phyloP scores from a whole-genome alignment of 139 green algal species.

The Klebsormidium nitens region DNA sequence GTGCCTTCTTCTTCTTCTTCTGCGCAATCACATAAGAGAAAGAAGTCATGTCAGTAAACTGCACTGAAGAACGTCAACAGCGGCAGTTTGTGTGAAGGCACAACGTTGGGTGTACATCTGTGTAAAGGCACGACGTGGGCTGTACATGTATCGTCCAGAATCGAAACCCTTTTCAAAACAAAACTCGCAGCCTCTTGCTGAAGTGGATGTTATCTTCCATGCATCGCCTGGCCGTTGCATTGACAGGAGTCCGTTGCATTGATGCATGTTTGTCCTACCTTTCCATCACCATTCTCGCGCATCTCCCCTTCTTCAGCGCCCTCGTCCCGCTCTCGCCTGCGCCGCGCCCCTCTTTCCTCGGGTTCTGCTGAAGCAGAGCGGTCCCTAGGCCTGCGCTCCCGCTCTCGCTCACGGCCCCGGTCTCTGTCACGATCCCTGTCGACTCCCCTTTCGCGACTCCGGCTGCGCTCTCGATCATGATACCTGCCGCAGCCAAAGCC shows the following conservation, averaged over 20 bases:
- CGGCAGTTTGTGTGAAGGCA: not conserved
- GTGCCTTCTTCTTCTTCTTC: conserved; percentile 4
- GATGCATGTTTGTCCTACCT: conserved; percentile 7
- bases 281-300: not conserved
- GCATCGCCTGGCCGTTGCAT: too few species aligned
- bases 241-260: too few species aligned
- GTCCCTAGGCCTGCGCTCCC: conserved; percentile 1
- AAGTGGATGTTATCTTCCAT: not conserved
- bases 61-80: too few species aligned
- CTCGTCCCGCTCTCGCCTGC: not conserved
- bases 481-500: not conserved
- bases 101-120: not conserved
- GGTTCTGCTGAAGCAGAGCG: too few species aligned
- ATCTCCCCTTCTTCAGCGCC: conserved; percentile 3
- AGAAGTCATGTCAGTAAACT: too few species aligned
- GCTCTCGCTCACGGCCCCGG: not conserved
- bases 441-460: conserved; percentile 13
- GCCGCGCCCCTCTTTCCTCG: too few species aligned
- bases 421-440: conserved; percentile 21
- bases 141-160: not conserved
- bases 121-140: not conserved
- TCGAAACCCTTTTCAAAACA: conserved; percentile 8
- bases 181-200: not conserved
- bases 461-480: not conserved
- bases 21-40: too few species aligned